These are phyloP conservation scores for Fusarium virguliforme DNA, from an alignment of 2,329 filamentous ascomycete species.

Conservation along the genomic window DNA sequence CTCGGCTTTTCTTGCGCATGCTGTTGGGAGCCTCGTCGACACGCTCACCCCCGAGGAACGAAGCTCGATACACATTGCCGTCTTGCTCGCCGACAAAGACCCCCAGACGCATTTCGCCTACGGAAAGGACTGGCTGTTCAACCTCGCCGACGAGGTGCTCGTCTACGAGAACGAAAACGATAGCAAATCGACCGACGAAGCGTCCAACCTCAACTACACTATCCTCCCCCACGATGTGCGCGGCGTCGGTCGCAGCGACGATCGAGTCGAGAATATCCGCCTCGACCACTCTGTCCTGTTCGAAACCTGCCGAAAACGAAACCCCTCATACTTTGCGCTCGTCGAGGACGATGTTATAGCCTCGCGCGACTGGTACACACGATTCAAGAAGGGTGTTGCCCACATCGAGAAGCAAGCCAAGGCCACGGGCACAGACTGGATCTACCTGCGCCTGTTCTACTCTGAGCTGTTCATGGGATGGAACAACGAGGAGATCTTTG, in stretches of 20 bases:
- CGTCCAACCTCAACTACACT: constrained; percentile 27
- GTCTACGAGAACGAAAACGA: constrained; percentile 46
- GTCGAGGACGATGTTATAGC: constrained; percentile 59
- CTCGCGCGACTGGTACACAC: constrained; percentile 55
- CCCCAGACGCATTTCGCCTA: constrained; percentile 54
- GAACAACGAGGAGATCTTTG: constrained; percentile 57
- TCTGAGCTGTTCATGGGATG: constrained; percentile 59
- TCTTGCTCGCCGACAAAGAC: constrained; percentile 56
- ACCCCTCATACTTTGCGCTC: constrained; percentile 56
- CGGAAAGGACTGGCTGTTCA: constrained; percentile 53
- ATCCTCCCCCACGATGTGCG: constrained; percentile 46
- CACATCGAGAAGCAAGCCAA: constrained; percentile 50
- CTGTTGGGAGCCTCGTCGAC: constrained; percentile 55
- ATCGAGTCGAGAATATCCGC: constrained; percentile 55
- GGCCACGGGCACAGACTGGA: constrained; percentile 49
- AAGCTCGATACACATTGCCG: constrained; percentile 53
- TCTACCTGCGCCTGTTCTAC: constrained; percentile 60
- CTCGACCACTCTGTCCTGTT: constrained; percentile 56
- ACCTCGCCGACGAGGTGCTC: constrained; percentile 55
- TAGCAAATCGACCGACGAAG: constrained; percentile 4
- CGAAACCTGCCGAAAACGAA: constrained; percentile 52
- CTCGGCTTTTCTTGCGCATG: constrained; percentile 51
- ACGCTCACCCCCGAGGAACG: constrained; percentile 53
- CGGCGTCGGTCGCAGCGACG: constrained; percentile 47
- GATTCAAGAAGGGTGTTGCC: constrained; percentile 50